These are phyloP conservation scores for Bipolaris victoriae DNA, from an alignment of 2,329 filamentous ascomycete species.

Conservation along the genomic window DNA sequence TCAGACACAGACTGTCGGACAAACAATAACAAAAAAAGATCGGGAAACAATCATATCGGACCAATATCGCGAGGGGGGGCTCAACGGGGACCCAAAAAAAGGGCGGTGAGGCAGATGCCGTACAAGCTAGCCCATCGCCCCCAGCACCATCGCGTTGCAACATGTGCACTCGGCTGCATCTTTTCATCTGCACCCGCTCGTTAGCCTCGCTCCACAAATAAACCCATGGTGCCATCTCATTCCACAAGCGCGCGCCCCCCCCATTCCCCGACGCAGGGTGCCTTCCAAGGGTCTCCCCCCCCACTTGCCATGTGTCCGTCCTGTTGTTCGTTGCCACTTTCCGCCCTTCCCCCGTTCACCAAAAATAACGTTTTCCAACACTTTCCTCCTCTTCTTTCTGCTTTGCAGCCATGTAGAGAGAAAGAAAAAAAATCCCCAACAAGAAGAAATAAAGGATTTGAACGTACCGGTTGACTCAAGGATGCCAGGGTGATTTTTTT, in stretches of 20 bases:
- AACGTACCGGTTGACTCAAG: neutral
- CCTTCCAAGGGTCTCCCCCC: neutral
- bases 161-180: too few species aligned
- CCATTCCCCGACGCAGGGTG: neutral
- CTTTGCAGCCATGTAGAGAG: too few species aligned
- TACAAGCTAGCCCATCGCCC: neutral
- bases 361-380: too few species aligned
- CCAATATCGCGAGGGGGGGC: neutral
- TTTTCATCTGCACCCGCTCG: too few species aligned
- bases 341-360: neutral
- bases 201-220: too few species aligned
- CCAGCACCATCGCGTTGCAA: too few species aligned
- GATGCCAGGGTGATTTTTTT: too few species aligned
- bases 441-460: constrained; percentile 7
- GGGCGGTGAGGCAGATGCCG: neutral
- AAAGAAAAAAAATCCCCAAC: too few species aligned
- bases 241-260: too few species aligned
- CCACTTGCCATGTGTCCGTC: neutral
- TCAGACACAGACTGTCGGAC: neutral
- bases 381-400: neutral
- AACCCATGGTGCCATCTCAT: too few species aligned
- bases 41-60: neutral
- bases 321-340: neutral
- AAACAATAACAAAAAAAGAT: neutral
- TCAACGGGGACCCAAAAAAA: neutral